Base-by-base conservation (phyloP, 1,139 yeast species). In the Suzukiozyma palmioleophila region DNA sequence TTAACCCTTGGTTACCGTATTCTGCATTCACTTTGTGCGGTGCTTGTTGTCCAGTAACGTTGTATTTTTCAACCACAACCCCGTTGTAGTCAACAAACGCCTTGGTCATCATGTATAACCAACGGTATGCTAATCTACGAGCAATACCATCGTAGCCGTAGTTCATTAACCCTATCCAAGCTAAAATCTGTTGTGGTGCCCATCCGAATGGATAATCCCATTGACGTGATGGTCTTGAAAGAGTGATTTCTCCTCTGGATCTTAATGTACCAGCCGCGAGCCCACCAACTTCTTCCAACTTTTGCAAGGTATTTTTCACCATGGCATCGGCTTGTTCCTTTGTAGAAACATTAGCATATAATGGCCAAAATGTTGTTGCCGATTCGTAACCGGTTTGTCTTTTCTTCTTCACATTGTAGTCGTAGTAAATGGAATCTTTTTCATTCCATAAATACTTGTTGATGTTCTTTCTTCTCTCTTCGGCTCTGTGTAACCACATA, bases 151-250 rank as follows among this genome's bases (percentile, higher is more conserved):
- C 65, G 54, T 72, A 87, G 0, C 94, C 95, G 56, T 92, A 92
- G 41, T 82, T 77, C 26, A 60, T 56, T 31, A 92, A 69, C 0
- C 97, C 98, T 33, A 77, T 77, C 98, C 98, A 92, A 0, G 96
- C 94, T 40, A 92, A 64, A 15, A 92, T 87, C 60, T 92, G 98
- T 59, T 94, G 98, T 2, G 98, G 98, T 0, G 98, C 97, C 98
- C 98, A 92, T 4, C 97, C 98, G 56, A 71, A 88, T 6, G 98
- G 98, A 58, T 83, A 92, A 60, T 92, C 98, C 98, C 98, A 92
- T 65, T 92, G 98, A 60, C 97, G 76, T 26, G 86, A 80, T 18
- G 96, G 96, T 50, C 90, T 70, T 38, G 76, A 69, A 25, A 86
- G 60, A 2, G 84, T 79, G 25, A 85, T 67, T 13, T 69, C 79